Base-by-base conservation (phyloP, 176 grass and related monocot species). In the Musa acuminata region DNA sequence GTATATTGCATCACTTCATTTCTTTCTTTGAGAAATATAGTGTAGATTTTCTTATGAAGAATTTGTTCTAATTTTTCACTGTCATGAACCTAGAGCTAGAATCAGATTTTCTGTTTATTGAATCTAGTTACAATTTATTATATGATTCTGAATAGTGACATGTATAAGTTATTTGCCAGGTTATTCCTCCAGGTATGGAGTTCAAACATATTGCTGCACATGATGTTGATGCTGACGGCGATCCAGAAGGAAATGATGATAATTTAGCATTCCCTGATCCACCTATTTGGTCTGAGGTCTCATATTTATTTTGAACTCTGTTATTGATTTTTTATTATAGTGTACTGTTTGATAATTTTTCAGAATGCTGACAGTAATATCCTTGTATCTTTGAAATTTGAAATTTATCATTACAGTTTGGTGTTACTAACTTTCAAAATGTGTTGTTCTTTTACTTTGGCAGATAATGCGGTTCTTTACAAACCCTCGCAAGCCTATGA, bases 391-490 rank as follows among this genome's bases (percentile, higher is more conserved):
- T 53, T 55, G 9, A 6, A 60, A 5, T 55, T 84, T 54, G 14
- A 14, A 43, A 77, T 80, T 50, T 50, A 23, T 48, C 23, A 52
- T 25, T 62, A 51, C n/a, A 11, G 22, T 22, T 22, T 22, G 22
- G 22, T 22, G 22, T 55, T 58, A 58, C 55, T 29, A 29, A 59
- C 72, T 76, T 66, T 74, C 51, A 57, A 65, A 58, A 24, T 53
- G 64, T 65, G 14, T 50, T 72, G 43, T 43, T 1, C 11, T 67
- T 81, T 25, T 53, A 78, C 48, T 55, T 55, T 85, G 72, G 53
- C 77, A 96, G 92, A 85, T 96, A 74, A 91, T 96, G 92, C 79
- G 81, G 1, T 96, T 96, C 80, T 96, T 91, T 35, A 91, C 86
- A 22, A 96, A 96, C 24, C 88, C 88, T 49, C 88, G 75, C 35